Conservation (phyloP, 148 eudicot species). For the Camellia japonica region DNA sequence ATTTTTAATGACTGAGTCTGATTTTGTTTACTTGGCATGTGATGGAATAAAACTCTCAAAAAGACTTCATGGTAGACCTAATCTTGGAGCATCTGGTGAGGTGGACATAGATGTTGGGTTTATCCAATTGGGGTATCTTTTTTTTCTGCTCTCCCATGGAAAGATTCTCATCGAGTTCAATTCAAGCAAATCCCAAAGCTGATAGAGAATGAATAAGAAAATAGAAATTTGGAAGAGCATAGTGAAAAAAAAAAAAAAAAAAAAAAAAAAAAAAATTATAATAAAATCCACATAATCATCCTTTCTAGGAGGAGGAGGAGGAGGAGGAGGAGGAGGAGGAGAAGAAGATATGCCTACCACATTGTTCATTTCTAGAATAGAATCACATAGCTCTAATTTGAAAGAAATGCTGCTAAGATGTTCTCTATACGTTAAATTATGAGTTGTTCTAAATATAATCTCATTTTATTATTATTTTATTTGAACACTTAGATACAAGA, state of each 20-base stretch:
- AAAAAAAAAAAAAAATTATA: too few relatives aligned
- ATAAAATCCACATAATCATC: too few relatives aligned
- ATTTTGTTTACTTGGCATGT: too few relatives aligned
- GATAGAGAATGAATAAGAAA: neutral
- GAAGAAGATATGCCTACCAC: too few relatives aligned
- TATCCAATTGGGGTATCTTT: neutral
- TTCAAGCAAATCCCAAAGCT: neutral
- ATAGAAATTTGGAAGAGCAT: neutral
- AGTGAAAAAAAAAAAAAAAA: neutral
- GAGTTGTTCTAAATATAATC: too few relatives aligned
- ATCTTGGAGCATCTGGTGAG: neutral
- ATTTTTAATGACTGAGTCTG: too few relatives aligned
- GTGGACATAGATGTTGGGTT: constrained; percentile 1
- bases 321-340: too few relatives aligned
- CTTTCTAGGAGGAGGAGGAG: too few relatives aligned
- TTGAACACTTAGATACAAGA: too few relatives aligned
- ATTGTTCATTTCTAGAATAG: neutral
- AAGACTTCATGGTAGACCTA: too few relatives aligned
- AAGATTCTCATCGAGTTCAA: neutral
- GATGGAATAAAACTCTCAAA: too few relatives aligned
- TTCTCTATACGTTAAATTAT: neutral
- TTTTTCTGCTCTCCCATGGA: neutral
- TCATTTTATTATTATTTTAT: too few relatives aligned
- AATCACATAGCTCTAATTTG: neutral
- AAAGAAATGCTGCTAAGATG: neutral